Evolutionary conservation across 768 basidiomycete species (phyloP).

Genomic region (Russula ochroleuca): DNA sequence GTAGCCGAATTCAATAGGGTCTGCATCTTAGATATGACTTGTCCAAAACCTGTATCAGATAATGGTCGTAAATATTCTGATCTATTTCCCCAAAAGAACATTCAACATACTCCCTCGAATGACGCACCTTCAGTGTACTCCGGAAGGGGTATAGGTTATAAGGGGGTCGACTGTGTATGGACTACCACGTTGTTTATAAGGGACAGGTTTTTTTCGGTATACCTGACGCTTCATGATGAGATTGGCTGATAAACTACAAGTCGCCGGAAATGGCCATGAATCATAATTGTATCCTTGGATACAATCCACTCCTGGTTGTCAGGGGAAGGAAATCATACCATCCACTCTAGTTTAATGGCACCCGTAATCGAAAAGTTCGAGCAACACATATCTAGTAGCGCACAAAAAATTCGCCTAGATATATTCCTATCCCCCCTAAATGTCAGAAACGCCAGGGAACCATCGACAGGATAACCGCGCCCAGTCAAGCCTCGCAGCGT

Average conservation of each 20-base stretch:
- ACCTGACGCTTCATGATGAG: neutral
- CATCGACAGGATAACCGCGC: constrained; percentile 30
- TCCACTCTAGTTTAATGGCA: neutral
- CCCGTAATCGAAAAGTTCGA: neutral
- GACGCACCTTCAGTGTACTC: too few species aligned
- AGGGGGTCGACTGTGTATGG: too few species aligned
- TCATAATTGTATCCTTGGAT: neutral
- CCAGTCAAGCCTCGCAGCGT: constrained; percentile 28
- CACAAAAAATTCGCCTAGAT: constrained; percentile 4
- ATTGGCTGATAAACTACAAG: neutral
- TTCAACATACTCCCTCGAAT: too few species aligned
- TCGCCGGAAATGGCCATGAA: neutral
- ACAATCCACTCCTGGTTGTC: neutral
- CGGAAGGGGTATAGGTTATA: neutral
- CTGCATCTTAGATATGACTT: neutral
- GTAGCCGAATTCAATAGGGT: neutral
- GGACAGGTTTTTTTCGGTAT: neutral
- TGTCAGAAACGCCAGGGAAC: constrained; percentile 28
- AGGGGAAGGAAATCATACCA: neutral
- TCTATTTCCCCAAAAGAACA: too few species aligned
- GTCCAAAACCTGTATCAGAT: too few species aligned
- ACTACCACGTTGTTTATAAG: neutral
- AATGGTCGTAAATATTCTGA: too few species aligned
- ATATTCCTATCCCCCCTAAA: neutral
- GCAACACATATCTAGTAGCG: neutral